These are phyloP conservation scores for Blastocystis sp. DNA, from an alignment of 352 stramenopile species.

Conservation along the genomic window DNA sequence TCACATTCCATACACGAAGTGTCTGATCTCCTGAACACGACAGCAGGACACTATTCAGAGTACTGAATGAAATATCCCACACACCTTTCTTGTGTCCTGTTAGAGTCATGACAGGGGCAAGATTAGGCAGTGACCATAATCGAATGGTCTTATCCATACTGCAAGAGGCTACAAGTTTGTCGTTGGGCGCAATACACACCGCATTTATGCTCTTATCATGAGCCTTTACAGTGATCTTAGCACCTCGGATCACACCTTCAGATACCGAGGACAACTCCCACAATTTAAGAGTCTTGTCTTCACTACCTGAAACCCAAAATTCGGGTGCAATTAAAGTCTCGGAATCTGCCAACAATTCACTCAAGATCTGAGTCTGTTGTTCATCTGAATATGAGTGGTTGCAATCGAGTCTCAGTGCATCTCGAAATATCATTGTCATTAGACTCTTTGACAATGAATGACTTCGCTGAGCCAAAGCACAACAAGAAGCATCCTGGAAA, in stretches of 20 bases:
- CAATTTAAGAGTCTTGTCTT: constrained; percentile 92
- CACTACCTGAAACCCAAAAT: constrained; percentile 88
- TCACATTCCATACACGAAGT: constrained; percentile 89
- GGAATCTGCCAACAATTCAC: constrained; percentile 67
- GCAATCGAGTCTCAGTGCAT: constrained; percentile 37
- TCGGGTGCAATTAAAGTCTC: constrained; percentile 71
- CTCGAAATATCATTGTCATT: neutral
- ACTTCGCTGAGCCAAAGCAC: constrained; percentile 81
- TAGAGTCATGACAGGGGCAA: constrained; percentile 81
- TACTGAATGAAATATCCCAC: constrained; percentile 90
- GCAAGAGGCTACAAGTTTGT: constrained; percentile 87
- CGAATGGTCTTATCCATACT: constrained; percentile 95
- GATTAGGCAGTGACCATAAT: constrained; percentile 82
- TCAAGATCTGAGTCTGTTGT: neutral
- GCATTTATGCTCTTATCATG: constrained; percentile 94
- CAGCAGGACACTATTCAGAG: constrained; percentile 86
- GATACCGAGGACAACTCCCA: constrained; percentile 78
- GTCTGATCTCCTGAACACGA: constrained; percentile 89
- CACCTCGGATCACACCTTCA: constrained; percentile 70
- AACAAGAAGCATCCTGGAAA: constrained; percentile 83
- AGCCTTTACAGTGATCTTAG: constrained; percentile 73
- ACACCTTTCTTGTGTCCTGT: constrained; percentile 92
- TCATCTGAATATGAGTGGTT: neutral
- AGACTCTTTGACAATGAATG: constrained; percentile 69
- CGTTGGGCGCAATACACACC: constrained; percentile 86